phyloP scores from a whole-genome alignment of 768 basidiomycete genomes.

The Gelatoporia subvermispora region DNA sequence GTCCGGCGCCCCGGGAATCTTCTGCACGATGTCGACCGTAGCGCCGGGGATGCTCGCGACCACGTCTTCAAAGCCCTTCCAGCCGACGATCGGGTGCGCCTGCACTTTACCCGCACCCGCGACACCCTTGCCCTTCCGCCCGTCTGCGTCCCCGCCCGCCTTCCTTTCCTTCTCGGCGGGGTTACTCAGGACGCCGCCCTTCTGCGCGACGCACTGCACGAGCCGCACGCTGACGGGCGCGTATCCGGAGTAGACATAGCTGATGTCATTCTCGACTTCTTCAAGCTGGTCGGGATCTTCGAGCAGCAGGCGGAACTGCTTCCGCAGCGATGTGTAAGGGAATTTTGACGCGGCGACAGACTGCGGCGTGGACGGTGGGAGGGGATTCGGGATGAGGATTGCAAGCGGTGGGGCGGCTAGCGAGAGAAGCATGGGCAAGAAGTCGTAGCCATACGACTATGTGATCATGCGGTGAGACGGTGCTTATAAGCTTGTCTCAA shows the following conservation, averaged over 20 bases:
- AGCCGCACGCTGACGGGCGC: constrained; percentile 90
- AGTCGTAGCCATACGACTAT: constrained; percentile 73
- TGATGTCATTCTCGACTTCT: constrained; percentile 89
- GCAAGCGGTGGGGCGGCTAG: constrained; percentile 63
- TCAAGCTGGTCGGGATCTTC: constrained; percentile 80
- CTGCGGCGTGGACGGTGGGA: constrained; percentile 45
- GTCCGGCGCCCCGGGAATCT: constrained; percentile 26
- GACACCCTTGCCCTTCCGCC: constrained; percentile 31
- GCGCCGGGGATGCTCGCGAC: constrained; percentile 77
- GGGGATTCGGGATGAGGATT: constrained; percentile 61
- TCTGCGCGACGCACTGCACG: constrained; percentile 91
- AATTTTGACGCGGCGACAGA: constrained; percentile 47
- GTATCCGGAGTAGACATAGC: constrained; percentile 95
- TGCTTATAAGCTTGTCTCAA: neutral
- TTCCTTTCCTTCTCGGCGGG: constrained; percentile 58
- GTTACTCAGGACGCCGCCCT: constrained; percentile 82
- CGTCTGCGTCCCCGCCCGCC: constrained; percentile 31
- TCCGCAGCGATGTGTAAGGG: constrained; percentile 70
- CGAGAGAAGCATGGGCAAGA: constrained; percentile 63
- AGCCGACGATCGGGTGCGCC: constrained; percentile 90
- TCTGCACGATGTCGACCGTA: constrained; percentile 73
- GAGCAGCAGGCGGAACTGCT: constrained; percentile 85
- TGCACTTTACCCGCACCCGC: constrained; percentile 50
- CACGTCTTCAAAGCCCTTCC: constrained; percentile 97
- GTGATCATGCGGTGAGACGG: constrained; percentile 24